Percentiles rank a stretch among this genome's conserved stretches.
These are phyloP conservation scores for Coffea eugenioides DNA, from an alignment of 257 asterid species.

Conservation along the genomic window DNA sequence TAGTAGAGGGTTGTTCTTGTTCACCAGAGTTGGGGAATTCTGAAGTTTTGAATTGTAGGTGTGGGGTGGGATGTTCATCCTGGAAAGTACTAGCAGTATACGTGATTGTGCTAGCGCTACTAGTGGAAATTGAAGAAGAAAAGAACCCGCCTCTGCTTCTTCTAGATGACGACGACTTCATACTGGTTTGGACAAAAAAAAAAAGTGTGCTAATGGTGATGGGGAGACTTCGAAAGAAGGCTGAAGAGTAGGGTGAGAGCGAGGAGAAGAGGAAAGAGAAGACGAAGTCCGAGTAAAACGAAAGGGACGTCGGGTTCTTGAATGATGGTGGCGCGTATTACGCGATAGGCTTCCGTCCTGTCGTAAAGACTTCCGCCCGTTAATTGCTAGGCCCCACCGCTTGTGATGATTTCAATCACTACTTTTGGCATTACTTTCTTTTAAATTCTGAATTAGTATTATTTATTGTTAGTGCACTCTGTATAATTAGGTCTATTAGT, in stretches of 20 bases:
- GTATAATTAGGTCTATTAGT: too few relatives aligned
- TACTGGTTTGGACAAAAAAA: background rate
- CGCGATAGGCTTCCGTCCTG: background rate
- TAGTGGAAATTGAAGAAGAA: conserved; percentile 22
- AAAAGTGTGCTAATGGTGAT: background rate
- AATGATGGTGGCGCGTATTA: conserved; percentile 1
- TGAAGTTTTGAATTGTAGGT: conserved; percentile 21
- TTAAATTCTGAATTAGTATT: too few relatives aligned
- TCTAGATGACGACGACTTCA: conserved; percentile 38
- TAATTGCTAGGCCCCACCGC: conserved; percentile 3
- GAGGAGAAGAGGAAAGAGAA: too few relatives aligned
- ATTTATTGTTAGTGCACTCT: too few relatives aligned
- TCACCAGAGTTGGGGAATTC: conserved; percentile 38
- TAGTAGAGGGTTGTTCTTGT: background rate
- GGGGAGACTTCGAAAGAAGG: background rate
- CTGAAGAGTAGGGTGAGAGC: background rate
- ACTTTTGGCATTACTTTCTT: background rate
- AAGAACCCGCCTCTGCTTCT: conserved; percentile 18
- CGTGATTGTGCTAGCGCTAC: conserved; percentile 28
- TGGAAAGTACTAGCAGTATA: conserved; percentile 21
- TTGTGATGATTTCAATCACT: background rate
- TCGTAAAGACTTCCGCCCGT: background rate
- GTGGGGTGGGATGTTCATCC: conserved; percentile 39
- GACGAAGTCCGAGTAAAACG: background rate
- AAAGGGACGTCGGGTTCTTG: background rate